phyloP scores from a whole-genome alignment of 768 basidiomycete genomes.

The Hebeloma cylindrosporum region DNA sequence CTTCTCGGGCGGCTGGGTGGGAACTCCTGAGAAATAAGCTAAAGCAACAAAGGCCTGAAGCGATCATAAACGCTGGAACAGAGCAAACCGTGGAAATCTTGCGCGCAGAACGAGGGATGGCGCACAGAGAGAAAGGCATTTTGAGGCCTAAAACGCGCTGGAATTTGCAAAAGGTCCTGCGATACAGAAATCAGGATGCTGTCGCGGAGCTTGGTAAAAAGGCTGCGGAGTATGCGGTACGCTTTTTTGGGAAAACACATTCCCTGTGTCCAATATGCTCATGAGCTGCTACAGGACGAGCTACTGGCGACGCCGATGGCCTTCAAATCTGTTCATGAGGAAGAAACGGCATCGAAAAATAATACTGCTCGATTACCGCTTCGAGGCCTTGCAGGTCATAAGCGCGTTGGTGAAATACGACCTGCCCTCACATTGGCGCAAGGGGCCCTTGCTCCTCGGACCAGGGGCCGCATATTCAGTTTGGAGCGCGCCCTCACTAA shows the following conservation, averaged over 20 bases:
- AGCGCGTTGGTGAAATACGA: constrained; percentile 55
- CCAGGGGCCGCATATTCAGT: constrained; percentile 26
- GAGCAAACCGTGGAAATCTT: constrained; percentile 46
- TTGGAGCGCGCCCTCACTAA: constrained; percentile 24
- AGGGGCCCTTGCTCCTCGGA: constrained; percentile 46
- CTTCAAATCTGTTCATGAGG: constrained; percentile 45
- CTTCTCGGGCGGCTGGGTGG: constrained; percentile 84
- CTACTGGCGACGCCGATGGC: constrained; percentile 66
- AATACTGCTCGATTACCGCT: constrained; percentile 28
- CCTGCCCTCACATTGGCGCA: constrained; percentile 55
- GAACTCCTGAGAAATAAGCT: constrained; percentile 68
- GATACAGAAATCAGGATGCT: constrained; percentile 52
- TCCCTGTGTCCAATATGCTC: neutral
- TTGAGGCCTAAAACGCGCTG: constrained; percentile 68
- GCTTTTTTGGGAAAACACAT: constrained; percentile 25
- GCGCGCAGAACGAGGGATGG: constrained; percentile 45
- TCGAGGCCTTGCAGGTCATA: constrained; percentile 51
- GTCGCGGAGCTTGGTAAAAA: constrained; percentile 50
- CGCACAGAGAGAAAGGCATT: constrained; percentile 34
- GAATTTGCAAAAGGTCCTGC: constrained; percentile 75
- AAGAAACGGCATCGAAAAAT: constrained; percentile 39
- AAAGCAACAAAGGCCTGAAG: constrained; percentile 39
- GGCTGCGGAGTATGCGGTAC: constrained; percentile 65
- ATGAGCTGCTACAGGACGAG: constrained; percentile 49
- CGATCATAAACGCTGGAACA: constrained; percentile 53